A percentile compares a stretch with the other conserved stretches of the same genome.
Conservation (phyloP, 176 grass and related monocot genomes). For the Zoysia pacifica region DNA sequence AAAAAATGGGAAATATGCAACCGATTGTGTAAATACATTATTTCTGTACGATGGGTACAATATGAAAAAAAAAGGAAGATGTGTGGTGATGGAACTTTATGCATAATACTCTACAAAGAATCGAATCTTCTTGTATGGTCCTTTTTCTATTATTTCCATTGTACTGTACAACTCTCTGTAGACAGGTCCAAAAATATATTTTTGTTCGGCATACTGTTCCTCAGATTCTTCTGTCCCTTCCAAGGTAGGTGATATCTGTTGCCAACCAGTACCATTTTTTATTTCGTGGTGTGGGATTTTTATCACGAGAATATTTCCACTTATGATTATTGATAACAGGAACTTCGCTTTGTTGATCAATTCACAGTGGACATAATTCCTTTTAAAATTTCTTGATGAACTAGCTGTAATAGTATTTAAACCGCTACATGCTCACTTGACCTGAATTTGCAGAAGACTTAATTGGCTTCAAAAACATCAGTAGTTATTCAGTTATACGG, state of each 20-base stretch:
- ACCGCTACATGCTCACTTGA: not conserved
- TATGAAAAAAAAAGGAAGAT: not conserved
- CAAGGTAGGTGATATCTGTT: slow-evolving; percentile 20
- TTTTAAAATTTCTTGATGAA: not conserved
- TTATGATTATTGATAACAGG: not conserved
- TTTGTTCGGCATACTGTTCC: not conserved
- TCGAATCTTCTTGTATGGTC: slow-evolving; percentile 21
- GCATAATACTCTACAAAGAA: not conserved
- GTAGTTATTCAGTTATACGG: not conserved
- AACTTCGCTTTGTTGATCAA: not conserved
- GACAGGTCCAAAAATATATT: not conserved
- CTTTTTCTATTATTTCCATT: not conserved
- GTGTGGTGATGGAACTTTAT: not conserved
- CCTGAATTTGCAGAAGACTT: too few species aligned
- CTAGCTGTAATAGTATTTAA: not conserved
- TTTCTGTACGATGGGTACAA: slow-evolving; percentile 45
- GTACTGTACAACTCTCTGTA: not conserved
- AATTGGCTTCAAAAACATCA: not conserved
- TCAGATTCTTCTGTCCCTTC: not conserved
- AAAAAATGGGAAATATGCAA: too few species aligned
- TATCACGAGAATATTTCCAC: not conserved
- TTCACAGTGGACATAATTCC: not conserved
- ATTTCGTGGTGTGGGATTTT: not conserved
- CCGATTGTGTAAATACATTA: slow-evolving; percentile 44
- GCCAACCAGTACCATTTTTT: not conserved